These are phyloP conservation scores for Escallonia herrerae DNA, from an alignment of 129 eudicot species.

Conservation along the genomic window DNA sequence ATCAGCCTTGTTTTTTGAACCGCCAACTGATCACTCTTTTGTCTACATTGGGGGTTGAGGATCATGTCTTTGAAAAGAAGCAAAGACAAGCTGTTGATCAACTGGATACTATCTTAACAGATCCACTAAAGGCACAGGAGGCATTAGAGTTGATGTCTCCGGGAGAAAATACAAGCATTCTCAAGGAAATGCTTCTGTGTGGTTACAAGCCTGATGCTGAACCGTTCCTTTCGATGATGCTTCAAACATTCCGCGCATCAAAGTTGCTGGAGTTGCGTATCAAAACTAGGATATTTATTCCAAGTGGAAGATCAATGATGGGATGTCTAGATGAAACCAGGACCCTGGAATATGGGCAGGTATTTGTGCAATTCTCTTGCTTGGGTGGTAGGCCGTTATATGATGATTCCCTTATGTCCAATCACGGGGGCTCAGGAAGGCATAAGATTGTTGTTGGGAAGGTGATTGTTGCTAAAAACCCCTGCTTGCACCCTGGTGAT, in stretches of 20 bases:
- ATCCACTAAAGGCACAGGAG: constrained; percentile 59
- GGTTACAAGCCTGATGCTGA: constrained; percentile 74
- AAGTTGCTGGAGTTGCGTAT: constrained; percentile 64
- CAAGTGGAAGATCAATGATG: constrained; percentile 71
- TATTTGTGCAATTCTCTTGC: constrained; percentile 68
- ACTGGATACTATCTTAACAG: constrained; percentile 47
- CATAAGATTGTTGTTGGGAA: constrained; percentile 30
- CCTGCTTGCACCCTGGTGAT: constrained; percentile 87
- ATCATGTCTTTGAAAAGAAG: constrained; percentile 53
- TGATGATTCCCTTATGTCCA: constrained; percentile 11
- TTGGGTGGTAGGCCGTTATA: constrained; percentile 28
- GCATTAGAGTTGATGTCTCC: constrained; percentile 81
- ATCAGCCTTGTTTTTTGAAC: constrained; percentile 73
- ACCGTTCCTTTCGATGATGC: constrained; percentile 88
- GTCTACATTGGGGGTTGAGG: constrained; percentile 71
- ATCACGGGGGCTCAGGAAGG: constrained; percentile 1
- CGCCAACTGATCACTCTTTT: constrained; percentile 73
- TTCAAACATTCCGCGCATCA: constrained; percentile 68
- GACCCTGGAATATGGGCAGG: constrained; percentile 73
- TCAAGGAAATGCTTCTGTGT: constrained; percentile 70
- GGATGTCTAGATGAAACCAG: constrained; percentile 83
- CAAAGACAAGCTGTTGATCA: constrained; percentile 63
- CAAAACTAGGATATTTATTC: constrained; percentile 59
- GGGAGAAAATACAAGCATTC: constrained; percentile 67
- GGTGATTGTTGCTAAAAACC: constrained; percentile 76